These are phyloP conservation scores for Simplicillium aogashimaense DNA, from an alignment of 2,329 filamentous ascomycete species.

Conservation along the genomic window DNA sequence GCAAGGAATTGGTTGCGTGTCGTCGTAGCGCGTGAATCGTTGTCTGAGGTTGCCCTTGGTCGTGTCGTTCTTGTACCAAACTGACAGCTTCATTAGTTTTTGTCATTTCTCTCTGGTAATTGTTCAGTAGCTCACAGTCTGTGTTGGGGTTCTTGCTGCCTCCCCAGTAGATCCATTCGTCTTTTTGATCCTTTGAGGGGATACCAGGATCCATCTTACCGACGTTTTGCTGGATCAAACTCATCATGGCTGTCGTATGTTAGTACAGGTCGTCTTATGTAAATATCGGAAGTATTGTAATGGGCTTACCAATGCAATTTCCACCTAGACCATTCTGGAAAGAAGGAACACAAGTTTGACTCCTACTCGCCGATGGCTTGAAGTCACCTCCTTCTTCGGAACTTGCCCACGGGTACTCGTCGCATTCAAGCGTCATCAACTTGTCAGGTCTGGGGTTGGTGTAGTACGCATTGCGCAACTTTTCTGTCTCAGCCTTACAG, in stretches of 20 bases:
- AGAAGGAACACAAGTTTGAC: constrained; percentile 1
- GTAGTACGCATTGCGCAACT: too few species aligned
- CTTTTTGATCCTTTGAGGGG: neutral
- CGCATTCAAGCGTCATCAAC: constrained; percentile 1
- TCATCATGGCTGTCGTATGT: neutral
- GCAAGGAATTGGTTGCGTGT: too few species aligned
- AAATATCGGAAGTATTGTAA: too few species aligned
- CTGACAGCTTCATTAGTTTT: too few species aligned
- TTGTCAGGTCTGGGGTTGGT: neutral
- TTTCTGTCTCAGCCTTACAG: neutral
- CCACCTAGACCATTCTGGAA: constrained; percentile 3
- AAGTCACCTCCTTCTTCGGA: constrained; percentile 4
- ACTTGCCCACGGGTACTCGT: constrained; percentile 4
- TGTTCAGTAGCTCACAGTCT: too few species aligned
- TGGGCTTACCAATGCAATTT: constrained; percentile 1
- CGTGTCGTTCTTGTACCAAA: neutral
- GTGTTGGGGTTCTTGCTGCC: neutral
- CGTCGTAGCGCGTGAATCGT: too few species aligned
- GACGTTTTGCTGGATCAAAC: constrained; percentile 1
- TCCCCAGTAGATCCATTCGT: constrained; percentile 1
- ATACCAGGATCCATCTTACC: constrained; percentile 1
- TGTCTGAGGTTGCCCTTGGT: too few species aligned
- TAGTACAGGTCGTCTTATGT: too few species aligned
- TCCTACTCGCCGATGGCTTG: neutral
- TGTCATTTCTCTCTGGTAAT: too few species aligned